These are phyloP conservation scores for Tuber magnatum DNA, from an alignment of 495 filamentous ascomycete genomes.

Conservation along the genomic window DNA sequence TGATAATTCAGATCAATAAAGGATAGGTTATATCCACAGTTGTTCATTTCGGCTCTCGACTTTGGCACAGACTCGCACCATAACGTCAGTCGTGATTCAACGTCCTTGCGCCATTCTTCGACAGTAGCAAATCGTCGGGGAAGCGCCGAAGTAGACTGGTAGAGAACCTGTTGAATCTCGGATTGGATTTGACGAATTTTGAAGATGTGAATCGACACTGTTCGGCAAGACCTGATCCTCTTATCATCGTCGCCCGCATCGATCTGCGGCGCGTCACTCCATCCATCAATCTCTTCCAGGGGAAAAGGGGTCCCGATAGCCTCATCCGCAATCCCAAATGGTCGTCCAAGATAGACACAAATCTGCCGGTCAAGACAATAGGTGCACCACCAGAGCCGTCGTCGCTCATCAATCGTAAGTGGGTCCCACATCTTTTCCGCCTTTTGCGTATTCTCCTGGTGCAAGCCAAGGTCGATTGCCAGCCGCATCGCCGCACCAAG, in stretches of 20 bases:
- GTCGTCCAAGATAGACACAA: constrained; percentile 48
- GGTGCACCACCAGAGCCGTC: constrained; percentile 51
- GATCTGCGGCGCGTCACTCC: constrained; percentile 43
- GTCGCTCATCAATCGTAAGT: constrained; percentile 47
- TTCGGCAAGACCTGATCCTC: constrained; percentile 29
- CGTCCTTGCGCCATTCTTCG: constrained; percentile 46
- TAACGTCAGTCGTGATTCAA: constrained; percentile 46
- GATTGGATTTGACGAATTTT: constrained; percentile 48
- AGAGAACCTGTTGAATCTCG: constrained; percentile 44
- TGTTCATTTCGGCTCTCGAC: constrained; percentile 35
- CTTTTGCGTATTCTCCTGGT: constrained; percentile 44
- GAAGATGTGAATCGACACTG: constrained; percentile 49
- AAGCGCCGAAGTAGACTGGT: constrained; percentile 43
- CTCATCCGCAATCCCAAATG: constrained; percentile 49
- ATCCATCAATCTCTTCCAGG: constrained; percentile 46
- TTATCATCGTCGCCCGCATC: constrained; percentile 40
- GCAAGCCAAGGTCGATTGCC: constrained; percentile 48
- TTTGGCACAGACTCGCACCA: constrained; percentile 35
- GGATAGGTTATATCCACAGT: constrained; percentile 45
- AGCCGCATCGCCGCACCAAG: constrained; percentile 48
- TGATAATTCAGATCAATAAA: constrained; percentile 51
- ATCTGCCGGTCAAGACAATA: constrained; percentile 51
- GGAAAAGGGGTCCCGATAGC: constrained; percentile 48
- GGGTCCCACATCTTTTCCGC: constrained; percentile 39
- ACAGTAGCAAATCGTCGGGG: constrained; percentile 43